Evolutionary conservation across 2,329 filamentous ascomycete species (phyloP), one percentile per base, ranked within the genome.

Genomic region (Didymella exigua): DNA sequence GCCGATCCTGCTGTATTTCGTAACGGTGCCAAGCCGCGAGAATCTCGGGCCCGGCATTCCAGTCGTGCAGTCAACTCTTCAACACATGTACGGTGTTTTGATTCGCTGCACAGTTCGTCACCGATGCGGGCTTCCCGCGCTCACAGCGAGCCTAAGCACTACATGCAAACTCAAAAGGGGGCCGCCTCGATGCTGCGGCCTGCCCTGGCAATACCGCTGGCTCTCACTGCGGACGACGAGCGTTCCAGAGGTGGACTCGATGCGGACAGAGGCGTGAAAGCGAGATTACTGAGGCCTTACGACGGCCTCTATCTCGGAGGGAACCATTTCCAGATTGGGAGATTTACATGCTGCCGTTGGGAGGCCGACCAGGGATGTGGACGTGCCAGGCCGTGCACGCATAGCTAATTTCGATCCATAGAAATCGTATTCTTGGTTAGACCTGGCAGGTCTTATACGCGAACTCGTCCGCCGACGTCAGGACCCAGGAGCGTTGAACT

Each of bases 381-480:
- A 50, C 41, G 19, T 59, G 65, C 59, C 60, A 61, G 63, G 44
- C 58, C 58, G 62, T 56, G 63, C 63, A 60, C 63, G 62, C 24
- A 63, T n/a, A 41, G 53, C 55, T 43, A 58, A 58, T 57, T 57
- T 53, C 43, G 41, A 54, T 53, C 43, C 38, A 54, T 43, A 51
- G 50, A 31, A 54, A 49, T 45, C 60, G 56, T 54, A 57, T 59
- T 54, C n/a, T 50, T 59, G 59, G 54, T 56, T 36, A 46, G 53
- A 40, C 49, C 58, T 63, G 65, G 60, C 43, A 36, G 37, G 24
- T 27, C 41, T 45, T 48, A 30, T 51, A 47, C 42, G 53, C 41
- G 47, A 52, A 61, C 40, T 49, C 63, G 61, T 62, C 54, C 62
- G 55, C 48, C 60, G 54, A 68, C 65, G 63, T 67, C 65, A 68